Base-by-base conservation (phyloP, 371 early-diverging fungal genomes). In the Lichtheimia corymbifera region DNA sequence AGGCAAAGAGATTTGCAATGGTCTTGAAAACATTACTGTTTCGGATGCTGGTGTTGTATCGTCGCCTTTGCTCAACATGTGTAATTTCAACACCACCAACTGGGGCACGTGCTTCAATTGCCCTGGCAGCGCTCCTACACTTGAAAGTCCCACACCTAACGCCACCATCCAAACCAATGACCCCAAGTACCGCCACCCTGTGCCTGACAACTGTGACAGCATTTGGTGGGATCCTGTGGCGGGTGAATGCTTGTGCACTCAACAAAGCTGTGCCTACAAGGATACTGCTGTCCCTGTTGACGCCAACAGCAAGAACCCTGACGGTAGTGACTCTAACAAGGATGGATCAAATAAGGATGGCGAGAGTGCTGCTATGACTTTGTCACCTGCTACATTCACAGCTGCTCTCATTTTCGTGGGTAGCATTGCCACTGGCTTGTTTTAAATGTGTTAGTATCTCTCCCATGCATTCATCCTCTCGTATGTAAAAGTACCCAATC, bases 191-290 rank as follows among this genome's bases (percentile, higher is more conserved):
- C 84, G 90, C 44, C 79, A 78, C 28, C 71, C 80, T 15, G 75
- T 91, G 6, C 87, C 89, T 52, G 74, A 76, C 47, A 86, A 72
- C 59, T 91, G 91, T 65, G 89, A 87, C 50, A 83, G 84, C 62
- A 70, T 87, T 45, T 89, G 86, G 85, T 91, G 89, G 89, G 89
- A 91, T 54, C 90, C 91, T 55, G 73, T 83, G 63, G 81, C 73
- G 45, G 80, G 84, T 30, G 77, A 72, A 43, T 87, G 87, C 53
- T 62, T 81, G 44, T 85, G 87, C 60, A 75, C 77, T 14, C 74
- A 57, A 49, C 65, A 74, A 15, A 63, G 66, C 44, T 84, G 83
- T 60, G 82, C 82, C 28, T 83, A 76, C 49, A 76, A 79, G 40
- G 86, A 83, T 56, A 76, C 74, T 4, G 63, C 82, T 52, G 74